A percentile compares a stretch with the other conserved stretches of the same genome.
These are phyloP conservation scores for Colletotrichum theobromicola DNA, from an alignment of 2,329 filamentous ascomycete species.

Conservation along the genomic window DNA sequence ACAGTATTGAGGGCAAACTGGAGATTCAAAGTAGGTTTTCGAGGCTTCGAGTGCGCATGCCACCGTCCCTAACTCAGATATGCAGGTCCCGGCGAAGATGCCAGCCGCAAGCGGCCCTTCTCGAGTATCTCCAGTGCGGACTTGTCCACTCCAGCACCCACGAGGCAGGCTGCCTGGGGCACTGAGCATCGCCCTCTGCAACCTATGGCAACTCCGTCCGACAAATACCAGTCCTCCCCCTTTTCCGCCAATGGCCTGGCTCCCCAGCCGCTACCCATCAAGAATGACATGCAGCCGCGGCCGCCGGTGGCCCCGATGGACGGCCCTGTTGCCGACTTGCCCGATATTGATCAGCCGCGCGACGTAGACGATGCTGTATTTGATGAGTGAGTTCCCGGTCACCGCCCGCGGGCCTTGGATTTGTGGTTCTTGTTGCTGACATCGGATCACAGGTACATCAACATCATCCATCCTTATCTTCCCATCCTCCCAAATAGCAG, in stretches of 20 bases:
- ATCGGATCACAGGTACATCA: conserved; percentile 58
- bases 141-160: conserved; percentile 36
- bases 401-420: background rate
- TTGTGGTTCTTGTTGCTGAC: background rate
- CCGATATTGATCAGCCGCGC: conserved; percentile 36
- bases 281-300: conserved; percentile 40
- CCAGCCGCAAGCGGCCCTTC: conserved; percentile 37
- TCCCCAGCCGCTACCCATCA: conserved; percentile 48
- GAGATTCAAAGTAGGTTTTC: conserved; percentile 45
- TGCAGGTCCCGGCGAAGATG: conserved; percentile 21
- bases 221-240: conserved; percentile 26
- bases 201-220: conserved; percentile 41
- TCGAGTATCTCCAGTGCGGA: conserved; percentile 41
- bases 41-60: background rate
- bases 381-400: conserved; percentile 42
- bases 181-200: conserved; percentile 52
- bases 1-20: conserved; percentile 82
- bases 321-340: conserved; percentile 36
- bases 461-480: conserved; percentile 69
- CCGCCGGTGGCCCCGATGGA: conserved; percentile 39
- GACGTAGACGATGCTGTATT: conserved; percentile 51
- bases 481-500: conserved; percentile 68
- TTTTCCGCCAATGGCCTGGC: conserved; percentile 50
- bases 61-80: background rate
- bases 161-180: conserved; percentile 51